Conservation (phyloP, 805 yeast species). For the Scheffersomyces amazonensis region DNA sequence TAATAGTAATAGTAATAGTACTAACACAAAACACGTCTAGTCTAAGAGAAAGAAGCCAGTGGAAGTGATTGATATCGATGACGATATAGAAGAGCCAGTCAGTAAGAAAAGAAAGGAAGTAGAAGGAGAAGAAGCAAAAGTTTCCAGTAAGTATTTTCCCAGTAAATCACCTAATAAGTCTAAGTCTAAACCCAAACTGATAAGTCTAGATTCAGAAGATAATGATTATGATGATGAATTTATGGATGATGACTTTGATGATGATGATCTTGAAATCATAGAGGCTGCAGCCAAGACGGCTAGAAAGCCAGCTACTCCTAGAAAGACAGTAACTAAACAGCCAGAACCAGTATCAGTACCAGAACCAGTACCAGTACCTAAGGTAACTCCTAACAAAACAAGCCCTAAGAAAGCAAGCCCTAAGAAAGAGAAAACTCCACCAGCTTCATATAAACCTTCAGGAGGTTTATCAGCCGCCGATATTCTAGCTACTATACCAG, state of each 20-base stretch:
- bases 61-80: constrained; percentile 8
- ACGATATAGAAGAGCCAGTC: constrained; percentile 1
- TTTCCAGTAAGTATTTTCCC: neutral
- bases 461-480: constrained; percentile 46
- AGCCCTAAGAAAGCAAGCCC: constrained; percentile 2
- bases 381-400: too few species aligned
- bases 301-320: constrained; percentile 3
- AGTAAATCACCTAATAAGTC: constrained; percentile 6
- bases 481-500: constrained; percentile 63
- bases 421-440: constrained; percentile 2
- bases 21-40: constrained; percentile 1
- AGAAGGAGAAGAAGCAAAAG: too few species aligned
- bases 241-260: constrained; percentile 11
- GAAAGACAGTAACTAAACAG: constrained; percentile 7
- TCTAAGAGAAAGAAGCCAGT: constrained; percentile 1
- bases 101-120: too few species aligned
- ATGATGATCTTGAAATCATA: constrained; percentile 3
- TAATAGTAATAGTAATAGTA: too few species aligned
- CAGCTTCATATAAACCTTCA: constrained; percentile 3
- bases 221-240: constrained; percentile 26
- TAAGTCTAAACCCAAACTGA: constrained; percentile 5
- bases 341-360: constrained; percentile 3
- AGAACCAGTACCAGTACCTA: constrained; percentile 1
- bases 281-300: constrained; percentile 3
- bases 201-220: constrained; percentile 17